Base-by-base conservation (phyloP, 306 rosid genomes). In the Pyrus communis region DNA sequence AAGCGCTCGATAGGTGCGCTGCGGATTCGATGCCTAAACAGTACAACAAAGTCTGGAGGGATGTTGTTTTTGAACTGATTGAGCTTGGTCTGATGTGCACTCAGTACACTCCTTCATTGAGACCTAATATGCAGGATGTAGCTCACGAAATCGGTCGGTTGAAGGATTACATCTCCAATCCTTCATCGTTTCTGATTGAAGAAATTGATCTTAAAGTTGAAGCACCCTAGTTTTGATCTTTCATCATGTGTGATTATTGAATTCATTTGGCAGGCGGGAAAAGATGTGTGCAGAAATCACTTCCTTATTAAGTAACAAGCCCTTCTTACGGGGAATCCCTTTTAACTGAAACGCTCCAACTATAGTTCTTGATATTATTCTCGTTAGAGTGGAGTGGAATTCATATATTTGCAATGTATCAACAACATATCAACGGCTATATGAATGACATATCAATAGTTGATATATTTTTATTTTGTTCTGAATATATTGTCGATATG, bases 11-110 rank as follows among this genome's bases (percentile, higher is more conserved):
- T 15, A 88, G 84, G 79, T 88, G 28, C 73, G 46, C 79, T 22
- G 81, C 78, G 45, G 77, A 79, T 57, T 79, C 77, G 18, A 58
- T 71, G 70, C 67, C 81, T 66, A 81, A 60, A 31, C 87, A 80
- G 19, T 58, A 70, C 43, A 81, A 64, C 74, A 82, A 64, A 30
- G 61, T 80, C 27, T 83, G 82, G 92, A 43, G 70, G 71, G 91
- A 87, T 78, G 86, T 89, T 23, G 70, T 89, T 3, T 5, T 92
- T 69, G 97, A 95, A 80, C 80, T 95, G 82, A 81, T 95, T 43
- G 97, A 95, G 77, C 66, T 88, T 52, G 97, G 97, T 17, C 90
- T 95, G 6, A 69, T 95, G 64, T 95, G 97, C 90, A 92, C 97
- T 6, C 96, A 88, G 75, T 71, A 73, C 81, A 87, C 67, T 68